Percentiles rank a stretch among this genome's conserved stretches.
Conservation (phyloP, 352 stramenopile species). For the Globisporangium solare region DNA sequence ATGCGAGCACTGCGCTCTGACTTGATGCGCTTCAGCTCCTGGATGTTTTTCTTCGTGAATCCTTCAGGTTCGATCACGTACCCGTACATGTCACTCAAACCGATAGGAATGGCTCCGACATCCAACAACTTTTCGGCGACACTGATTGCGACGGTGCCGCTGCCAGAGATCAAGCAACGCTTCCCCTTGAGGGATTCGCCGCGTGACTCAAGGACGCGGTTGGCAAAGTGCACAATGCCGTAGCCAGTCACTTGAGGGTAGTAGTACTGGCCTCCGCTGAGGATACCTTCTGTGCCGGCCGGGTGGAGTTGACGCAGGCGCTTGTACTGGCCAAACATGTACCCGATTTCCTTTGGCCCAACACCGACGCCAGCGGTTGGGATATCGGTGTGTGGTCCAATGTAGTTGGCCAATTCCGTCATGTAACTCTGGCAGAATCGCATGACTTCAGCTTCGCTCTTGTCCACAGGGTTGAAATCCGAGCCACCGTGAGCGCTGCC, state of each 20-base stretch:
- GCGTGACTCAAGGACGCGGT: conserved; percentile 89
- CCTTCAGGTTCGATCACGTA: conserved; percentile 94
- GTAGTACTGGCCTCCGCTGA: conserved; percentile 86
- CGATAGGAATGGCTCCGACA: conserved; percentile 94
- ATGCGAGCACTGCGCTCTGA: conserved; percentile 74
- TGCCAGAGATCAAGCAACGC: conserved; percentile 94
- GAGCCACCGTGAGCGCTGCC: conserved; percentile 86
- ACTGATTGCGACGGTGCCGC: conserved; percentile 91
- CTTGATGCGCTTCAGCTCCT: conserved; percentile 80
- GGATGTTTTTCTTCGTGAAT: conserved; percentile 64
- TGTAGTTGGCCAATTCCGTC: conserved; percentile 98
- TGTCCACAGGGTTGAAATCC: conserved; percentile 97
- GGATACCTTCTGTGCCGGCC: conserved; percentile 76
- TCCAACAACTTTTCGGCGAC: conserved; percentile 95
- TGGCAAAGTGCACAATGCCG: conserved; percentile 94
- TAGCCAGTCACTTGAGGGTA: conserved; percentile 92
- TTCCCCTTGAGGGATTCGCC: conserved; percentile 94
- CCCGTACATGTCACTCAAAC: conserved; percentile 94
- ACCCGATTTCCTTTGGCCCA: conserved; percentile 92
- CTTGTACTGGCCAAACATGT: conserved; percentile 99
- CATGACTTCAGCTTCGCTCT: conserved; percentile 97
- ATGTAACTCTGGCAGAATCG: conserved; percentile 98
- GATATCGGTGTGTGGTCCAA: conserved; percentile 94
- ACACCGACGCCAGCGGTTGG: conserved; percentile 95
- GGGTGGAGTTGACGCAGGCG: conserved; percentile 86